Base-by-base conservation (phyloP, 129 eudicot species). In the Erigeron canadensis region DNA sequence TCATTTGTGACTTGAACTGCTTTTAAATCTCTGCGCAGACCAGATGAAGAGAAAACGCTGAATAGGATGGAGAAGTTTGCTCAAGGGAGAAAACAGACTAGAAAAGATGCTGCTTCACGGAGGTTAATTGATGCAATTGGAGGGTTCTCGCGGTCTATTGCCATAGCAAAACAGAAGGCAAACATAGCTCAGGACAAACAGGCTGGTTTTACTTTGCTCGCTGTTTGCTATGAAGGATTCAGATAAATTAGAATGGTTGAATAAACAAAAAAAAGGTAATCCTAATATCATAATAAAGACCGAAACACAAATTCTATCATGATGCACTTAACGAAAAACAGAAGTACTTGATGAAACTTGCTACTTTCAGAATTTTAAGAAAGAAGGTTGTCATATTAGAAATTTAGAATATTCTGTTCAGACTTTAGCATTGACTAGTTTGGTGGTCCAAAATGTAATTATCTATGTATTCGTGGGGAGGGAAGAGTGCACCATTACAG, bases 111-210 rank as follows among this genome's bases (percentile, higher is more conserved):
- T 40, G 90, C 87, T 77, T 84, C 90, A 63, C 87, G 94, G 50
- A 96, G 97, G 57, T 77, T 91, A 76, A 94, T 88, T 65, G 97
- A 91, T 88, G 96, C 97, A 39, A 84, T 91, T 68, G 97, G 97
- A 47, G 97, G 97, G n/a, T 65, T 91, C 61, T 83, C 89, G 61
- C 87, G 94, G 5, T 93, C 97, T 65, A 86, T 88, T 59, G 97
- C 97, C 59, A 88, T 91, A 41, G 97, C 97, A 56, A 88, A 91
- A 84, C 86, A 86, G 57, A 91, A 86, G 83, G 97, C 96, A 34
- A 83, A 84, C 77, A 84, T 88, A 78, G 91, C 94, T 43, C 84
- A 86, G 84, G 91, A 88, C 40, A 71, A 69, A 74, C 80, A 81
- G 90, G 97, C 88, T 8, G 39, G 51, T 70, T 63, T 41, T 42